Conservation (phyloP, 202 grass and related monocot species). For the Sporobolus alterniflorus region DNA sequence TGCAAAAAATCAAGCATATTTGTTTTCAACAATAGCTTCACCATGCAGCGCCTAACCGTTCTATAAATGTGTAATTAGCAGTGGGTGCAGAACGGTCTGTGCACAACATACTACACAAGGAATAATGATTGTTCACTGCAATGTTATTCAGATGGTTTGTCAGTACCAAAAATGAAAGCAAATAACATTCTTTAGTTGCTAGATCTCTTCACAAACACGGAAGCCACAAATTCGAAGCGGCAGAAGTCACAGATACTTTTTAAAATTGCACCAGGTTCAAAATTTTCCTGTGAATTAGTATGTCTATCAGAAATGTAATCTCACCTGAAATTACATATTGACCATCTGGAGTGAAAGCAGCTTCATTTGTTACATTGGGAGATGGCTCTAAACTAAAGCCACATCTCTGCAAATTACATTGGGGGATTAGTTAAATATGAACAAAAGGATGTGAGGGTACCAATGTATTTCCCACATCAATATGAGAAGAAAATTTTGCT, state of each 20-base stretch:
- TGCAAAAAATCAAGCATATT: slow-evolving; percentile 48
- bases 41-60: neutral
- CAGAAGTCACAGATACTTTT: neutral
- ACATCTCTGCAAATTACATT: slow-evolving; percentile 71
- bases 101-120: neutral
- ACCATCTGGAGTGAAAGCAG: slow-evolving; percentile 97
- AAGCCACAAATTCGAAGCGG: neutral
- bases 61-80: neutral
- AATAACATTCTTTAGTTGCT: slow-evolving; percentile 8
- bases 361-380: slow-evolving; percentile 83
- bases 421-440: slow-evolving; percentile 30
- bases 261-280: neutral
- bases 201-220: slow-evolving; percentile 7
- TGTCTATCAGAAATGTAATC: slow-evolving; percentile 2
- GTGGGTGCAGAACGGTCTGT: slow-evolving; percentile 1
- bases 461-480: slow-evolving; percentile 12
- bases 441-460: neutral
- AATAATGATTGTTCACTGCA: neutral
- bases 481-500: slow-evolving; percentile 24
- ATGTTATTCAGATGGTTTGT: slow-evolving; percentile 12
- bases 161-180: neutral
- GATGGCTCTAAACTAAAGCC: slow-evolving; percentile 97
- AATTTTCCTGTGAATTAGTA: neutral
- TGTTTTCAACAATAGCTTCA: slow-evolving; percentile 11
- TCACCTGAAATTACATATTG: slow-evolving; percentile 95